Evolutionary conservation across 768 basidiomycete species (phyloP), one percentile per base, ranked within the genome.

Genomic region (Tylopilus rubrobrunneus): DNA sequence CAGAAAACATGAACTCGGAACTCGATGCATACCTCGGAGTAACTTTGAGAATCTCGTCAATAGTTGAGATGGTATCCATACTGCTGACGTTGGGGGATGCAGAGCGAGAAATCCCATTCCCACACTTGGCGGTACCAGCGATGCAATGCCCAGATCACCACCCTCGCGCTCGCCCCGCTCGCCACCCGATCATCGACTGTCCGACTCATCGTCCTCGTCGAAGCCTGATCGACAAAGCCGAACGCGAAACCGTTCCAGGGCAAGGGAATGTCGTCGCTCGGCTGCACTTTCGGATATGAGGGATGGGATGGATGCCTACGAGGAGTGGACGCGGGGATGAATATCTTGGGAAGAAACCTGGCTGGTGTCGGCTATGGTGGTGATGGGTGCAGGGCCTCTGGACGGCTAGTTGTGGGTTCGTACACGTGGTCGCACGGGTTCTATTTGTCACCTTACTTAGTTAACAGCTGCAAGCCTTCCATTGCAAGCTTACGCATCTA

Each of bases 201-300:
- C 64, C 11, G 48, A 49, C 33, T 66, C 66, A 17, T 66, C 66
- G 42, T 67, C 65, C 10, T 36, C 59, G 42, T 66, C 66, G 0
- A 63, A 55, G 14, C 61, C 68, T 9, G 62, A 56, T 53, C 54
- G 62, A 36, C 52, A 51, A 7, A 47, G 19, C 3, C 56, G 58
- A 3, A 69, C 56, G 17, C 70, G 67, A 43, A 75, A 51, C 15
- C 73, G 72, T 7, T 71, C 67, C 31, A 73, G 64, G 19, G 76
- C 76, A 8, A 63, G 66, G 19, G 70, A 63, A n/a, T 74, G 66
- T 28, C 76, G 70, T 44, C 72, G 68, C 49, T 78, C 79, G 12
- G 71, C 70, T 3, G 74, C 73, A 54, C 68, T 78, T 58, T 80
- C 79, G 1, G 73, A 70, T 39, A 76, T 71, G 42, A 76, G 72